Evolutionary conservation across 208 protist species (phyloP), one percentile per base, ranked within the genome.

Genomic region (Porcisia deanei): DNA sequence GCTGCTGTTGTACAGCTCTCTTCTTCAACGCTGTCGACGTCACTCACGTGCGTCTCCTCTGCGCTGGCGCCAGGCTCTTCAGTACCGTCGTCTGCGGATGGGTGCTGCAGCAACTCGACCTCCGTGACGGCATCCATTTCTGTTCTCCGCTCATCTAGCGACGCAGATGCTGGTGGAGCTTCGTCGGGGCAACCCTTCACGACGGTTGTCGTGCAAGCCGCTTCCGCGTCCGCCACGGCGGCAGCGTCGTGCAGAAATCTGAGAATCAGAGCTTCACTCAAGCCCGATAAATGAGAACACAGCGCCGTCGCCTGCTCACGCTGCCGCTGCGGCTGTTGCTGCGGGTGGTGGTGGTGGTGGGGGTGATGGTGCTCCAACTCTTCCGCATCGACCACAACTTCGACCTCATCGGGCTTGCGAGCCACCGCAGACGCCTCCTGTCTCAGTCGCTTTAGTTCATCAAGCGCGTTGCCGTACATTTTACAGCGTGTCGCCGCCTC

Each of bases 221-320:
- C 63, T 37, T n/a, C 22, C 59, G 59, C 18, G 6, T 12, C 59
- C 41, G 41, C 63, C 18, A 18, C 22, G 1, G 49, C 30, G 0
- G 53, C 68, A 12, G 68, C 68, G 10, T 72, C 53, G 68, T 47
- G 68, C 34, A 72, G 34, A 25, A 57, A n/a, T 22, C 59, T 30
- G 6, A 47, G 53, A 45, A 72, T 49, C 68, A 72, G 53, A 16
- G 53, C 14, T n/a, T 72, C 68, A 45, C 68, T 47, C 37, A 37
- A 47, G 3, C 34, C 53, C 12, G 20, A 22, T 4, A 72, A 9
- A 25, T 1, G 2, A 37, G 43, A 18, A 25, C 49, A 72, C 34
- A 22, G 20, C 37, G 12, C 53, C 37, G 53, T 53, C 30, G 49
- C 68, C 16, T 58, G 25, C 10, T 3, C 37, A 45, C 53, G 47